Percentiles rank a stretch among this genome's conserved stretches.
Conservation (phyloP, 129 eudicot species). For the Dittrichia graveolens region DNA sequence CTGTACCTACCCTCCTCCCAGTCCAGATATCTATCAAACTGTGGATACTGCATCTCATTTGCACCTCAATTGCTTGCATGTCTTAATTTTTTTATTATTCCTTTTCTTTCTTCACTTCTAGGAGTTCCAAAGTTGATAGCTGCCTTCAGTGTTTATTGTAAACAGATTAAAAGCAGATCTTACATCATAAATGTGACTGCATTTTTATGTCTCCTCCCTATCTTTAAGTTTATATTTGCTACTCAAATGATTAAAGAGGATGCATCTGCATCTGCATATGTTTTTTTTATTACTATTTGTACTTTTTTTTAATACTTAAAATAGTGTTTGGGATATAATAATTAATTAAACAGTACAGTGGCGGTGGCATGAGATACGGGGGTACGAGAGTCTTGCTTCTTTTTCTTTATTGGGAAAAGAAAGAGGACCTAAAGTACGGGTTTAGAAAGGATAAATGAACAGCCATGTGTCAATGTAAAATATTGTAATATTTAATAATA, state of each 20-base stretch:
- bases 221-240: slow-evolving; percentile 1
- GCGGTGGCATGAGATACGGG: not conserved
- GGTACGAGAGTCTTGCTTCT: too few relatives aligned
- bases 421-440: too few relatives aligned
- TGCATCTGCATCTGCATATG: not conserved
- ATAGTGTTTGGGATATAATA: not conserved
- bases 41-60: slow-evolving; percentile 27
- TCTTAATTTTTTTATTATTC: slow-evolving; percentile 3
- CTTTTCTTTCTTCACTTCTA: slow-evolving; percentile 21
- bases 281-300: not conserved
- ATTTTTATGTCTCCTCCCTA: not conserved
- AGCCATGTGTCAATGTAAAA: too few relatives aligned
- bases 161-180: too few relatives aligned
- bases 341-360: not conserved
- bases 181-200: not conserved
- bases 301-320: not conserved
- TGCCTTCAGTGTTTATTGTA: too few relatives aligned
- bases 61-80: slow-evolving; percentile 18
- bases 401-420: too few relatives aligned
- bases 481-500: too few relatives aligned
- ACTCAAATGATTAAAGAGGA: slow-evolving; percentile 5
- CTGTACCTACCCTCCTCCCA: slow-evolving; percentile 43
- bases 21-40: slow-evolving; percentile 28
- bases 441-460: too few relatives aligned
- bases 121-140: too few relatives aligned